phyloP scores from a whole-genome alignment of 2,329 filamentous ascomycete species.

The Didymella sp. region DNA sequence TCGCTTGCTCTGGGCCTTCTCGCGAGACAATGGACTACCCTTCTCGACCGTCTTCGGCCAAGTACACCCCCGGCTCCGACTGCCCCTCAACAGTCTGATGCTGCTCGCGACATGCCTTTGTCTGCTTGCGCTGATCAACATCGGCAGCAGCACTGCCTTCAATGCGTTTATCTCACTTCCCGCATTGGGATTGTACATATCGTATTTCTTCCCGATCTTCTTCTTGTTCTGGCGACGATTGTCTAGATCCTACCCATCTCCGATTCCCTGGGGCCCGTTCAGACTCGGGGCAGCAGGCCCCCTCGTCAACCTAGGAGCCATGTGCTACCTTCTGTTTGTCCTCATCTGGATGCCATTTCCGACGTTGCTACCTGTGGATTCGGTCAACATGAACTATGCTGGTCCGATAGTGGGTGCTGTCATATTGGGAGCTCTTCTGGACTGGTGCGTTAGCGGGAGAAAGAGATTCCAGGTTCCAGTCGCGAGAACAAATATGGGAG shows the following conservation, averaged over 20 bases:
- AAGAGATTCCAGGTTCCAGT: slow-evolving; percentile 24
- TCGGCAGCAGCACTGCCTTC: slow-evolving; percentile 47
- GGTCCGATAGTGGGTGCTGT: slow-evolving; percentile 40
- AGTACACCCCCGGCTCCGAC: slow-evolving; percentile 32
- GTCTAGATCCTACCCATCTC: neutral
- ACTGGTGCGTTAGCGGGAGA: slow-evolving; percentile 31
- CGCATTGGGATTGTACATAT: slow-evolving; percentile 42
- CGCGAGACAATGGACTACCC: neutral
- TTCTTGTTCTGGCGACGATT: slow-evolving; percentile 27
- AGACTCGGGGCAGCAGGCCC: slow-evolving; percentile 36
- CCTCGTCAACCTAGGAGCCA: slow-evolving; percentile 34
- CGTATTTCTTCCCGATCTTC: slow-evolving; percentile 43
- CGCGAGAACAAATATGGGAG: no score
- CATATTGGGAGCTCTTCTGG: slow-evolving; percentile 28
- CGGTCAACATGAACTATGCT: slow-evolving; percentile 43
- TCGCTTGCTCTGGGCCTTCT: neutral
- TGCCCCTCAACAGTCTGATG: slow-evolving; percentile 36
- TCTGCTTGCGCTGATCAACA: slow-evolving; percentile 39
- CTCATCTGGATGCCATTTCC: slow-evolving; percentile 45
- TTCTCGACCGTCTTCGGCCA: neutral
- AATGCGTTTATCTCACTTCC: slow-evolving; percentile 44
- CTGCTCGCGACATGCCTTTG: slow-evolving; percentile 43
- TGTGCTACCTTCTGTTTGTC: slow-evolving; percentile 36
- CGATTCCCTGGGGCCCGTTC: slow-evolving; percentile 36
- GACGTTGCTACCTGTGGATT: slow-evolving; percentile 33